Evolutionary conservation across 2,329 filamentous ascomycete species (phyloP), one percentile per base, ranked within the genome.

Genomic region (Elsinoe necatrix): DNA sequence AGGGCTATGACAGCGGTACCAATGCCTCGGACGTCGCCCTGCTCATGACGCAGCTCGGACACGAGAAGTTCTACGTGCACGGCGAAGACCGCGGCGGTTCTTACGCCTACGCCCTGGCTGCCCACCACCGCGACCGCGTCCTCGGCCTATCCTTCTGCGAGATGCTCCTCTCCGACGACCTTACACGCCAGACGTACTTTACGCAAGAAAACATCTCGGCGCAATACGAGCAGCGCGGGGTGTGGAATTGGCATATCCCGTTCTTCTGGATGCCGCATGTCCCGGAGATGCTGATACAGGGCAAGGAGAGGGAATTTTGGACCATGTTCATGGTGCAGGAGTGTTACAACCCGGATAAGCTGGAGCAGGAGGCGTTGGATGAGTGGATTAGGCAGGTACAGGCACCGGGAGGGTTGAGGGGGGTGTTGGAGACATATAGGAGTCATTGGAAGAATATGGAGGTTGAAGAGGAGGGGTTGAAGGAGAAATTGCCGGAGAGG

Each of bases 271-370:
- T 72, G 52, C 69, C 70, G 1, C 67, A 71, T 50, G 62, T 72
- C 1, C 69, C 69, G 0, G 70, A 72, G 60, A 72, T 72, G 70
- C 62, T 72, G 43, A 71, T 71, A 11, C 63, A 66, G 42, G 69
- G 69, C 1, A 66, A 68, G 16, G 70, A 72, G 61, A 62, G 65
- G 25, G 69, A 71, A 57, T 71, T 72, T 37, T 72, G 69, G 69
- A 68, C 68, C 55, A 67, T 67, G 62, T 72, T 72, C 60, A 71
- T 72, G 63, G 70, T 69, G 57, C 67, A 69, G 37, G 69, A 72
- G 61, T 72, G 69, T 60, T 71, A 71, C 57, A 70, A 72, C 54
- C 69, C 69, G 5, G 66, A 65, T 45, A 60, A 64, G 3, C 67
- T 72, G 29, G 67, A 69, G 52, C 66, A 64, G 1, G 63, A 62